A percentile compares a stretch with the other conserved stretches of the same genome.
Evolutionary conservation across 352 stramenopile genomes (phyloP).

Genomic region (Blastocystis sp.): DNA sequence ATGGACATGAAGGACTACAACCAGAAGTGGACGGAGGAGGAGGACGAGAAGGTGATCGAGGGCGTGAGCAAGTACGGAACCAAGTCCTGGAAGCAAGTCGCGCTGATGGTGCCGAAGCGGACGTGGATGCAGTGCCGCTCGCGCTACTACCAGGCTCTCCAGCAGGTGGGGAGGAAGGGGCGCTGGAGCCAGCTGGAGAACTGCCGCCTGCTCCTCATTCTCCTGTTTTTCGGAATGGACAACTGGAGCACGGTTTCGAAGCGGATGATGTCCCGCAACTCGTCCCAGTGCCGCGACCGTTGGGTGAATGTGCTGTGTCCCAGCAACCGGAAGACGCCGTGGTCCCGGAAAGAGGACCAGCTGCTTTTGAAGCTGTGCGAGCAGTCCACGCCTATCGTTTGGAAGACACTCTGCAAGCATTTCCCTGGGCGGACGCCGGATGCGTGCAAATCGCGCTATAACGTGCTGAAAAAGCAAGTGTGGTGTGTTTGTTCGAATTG

Average conservation of each 20-base stretch:
- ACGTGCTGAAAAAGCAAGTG: background rate
- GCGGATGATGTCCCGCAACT: conserved; percentile 47
- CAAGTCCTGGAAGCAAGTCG: conserved; percentile 55
- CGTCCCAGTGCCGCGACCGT: conserved; percentile 43
- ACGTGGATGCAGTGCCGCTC: conserved; percentile 62
- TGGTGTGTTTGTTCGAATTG: conserved; percentile 1
- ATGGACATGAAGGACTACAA: conserved; percentile 43
- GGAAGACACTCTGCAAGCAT: conserved; percentile 11
- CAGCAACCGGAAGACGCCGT: background rate
- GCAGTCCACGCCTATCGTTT: background rate
- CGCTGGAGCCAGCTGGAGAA: conserved; percentile 58
- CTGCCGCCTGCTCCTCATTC: conserved; percentile 10
- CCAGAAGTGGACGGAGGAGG: conserved; percentile 44
- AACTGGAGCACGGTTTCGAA: conserved; percentile 36
- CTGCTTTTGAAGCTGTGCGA: background rate
- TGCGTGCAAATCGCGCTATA: conserved; percentile 57
- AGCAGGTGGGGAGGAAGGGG: conserved; percentile 34
- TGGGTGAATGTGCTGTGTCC: conserved; percentile 45
- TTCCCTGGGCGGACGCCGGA: conserved; percentile 47
- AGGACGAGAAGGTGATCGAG: conserved; percentile 53
- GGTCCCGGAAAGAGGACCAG: conserved; percentile 37
- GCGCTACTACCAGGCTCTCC: conserved; percentile 61
- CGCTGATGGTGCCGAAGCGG: background rate
- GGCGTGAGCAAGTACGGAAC: conserved; percentile 32
- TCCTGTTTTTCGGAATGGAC: conserved; percentile 30